Percentiles rank a stretch among this genome's conserved stretches.
Conservation (phyloP, 306 rosid species). For the Urtica urens region DNA sequence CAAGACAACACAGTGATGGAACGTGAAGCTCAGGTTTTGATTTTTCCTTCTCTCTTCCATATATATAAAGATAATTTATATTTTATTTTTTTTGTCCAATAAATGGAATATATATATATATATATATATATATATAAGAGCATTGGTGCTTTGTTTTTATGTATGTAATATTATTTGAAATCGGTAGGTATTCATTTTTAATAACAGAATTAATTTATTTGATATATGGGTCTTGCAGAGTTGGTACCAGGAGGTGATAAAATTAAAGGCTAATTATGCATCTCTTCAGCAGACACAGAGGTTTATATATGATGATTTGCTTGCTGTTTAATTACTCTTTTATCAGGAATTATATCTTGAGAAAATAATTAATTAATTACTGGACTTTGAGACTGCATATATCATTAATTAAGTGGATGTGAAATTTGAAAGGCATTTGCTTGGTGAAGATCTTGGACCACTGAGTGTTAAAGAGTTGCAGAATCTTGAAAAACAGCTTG, state of each 20-base stretch:
- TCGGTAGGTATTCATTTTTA: too few species aligned
- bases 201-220: background rate
- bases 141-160: background rate
- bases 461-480: slow-evolving; percentile 71
- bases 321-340: background rate
- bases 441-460: slow-evolving; percentile 96
- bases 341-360: background rate
- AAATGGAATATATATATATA: background rate
- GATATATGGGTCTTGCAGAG: slow-evolving; percentile 30
- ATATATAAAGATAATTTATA: background rate
- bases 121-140: background rate
- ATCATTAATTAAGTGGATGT: too few species aligned
- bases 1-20: slow-evolving; percentile 40
- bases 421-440: slow-evolving; percentile 52
- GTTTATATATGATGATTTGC: too few species aligned
- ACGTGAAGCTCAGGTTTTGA: slow-evolving; percentile 54
- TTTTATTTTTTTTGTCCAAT: background rate
- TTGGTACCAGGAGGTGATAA: slow-evolving; percentile 72
- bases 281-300: slow-evolving; percentile 80
- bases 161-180: background rate
- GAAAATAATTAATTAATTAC: background rate
- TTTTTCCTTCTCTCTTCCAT: background rate
- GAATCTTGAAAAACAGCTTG: slow-evolving; percentile 89
- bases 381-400: background rate
- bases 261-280: slow-evolving; percentile 58